Evolutionary conservation across 495 filamentous ascomycete genomes (phyloP), one percentile per base, ranked within the genome.

Genomic region (Penicillium cinerascens): DNA sequence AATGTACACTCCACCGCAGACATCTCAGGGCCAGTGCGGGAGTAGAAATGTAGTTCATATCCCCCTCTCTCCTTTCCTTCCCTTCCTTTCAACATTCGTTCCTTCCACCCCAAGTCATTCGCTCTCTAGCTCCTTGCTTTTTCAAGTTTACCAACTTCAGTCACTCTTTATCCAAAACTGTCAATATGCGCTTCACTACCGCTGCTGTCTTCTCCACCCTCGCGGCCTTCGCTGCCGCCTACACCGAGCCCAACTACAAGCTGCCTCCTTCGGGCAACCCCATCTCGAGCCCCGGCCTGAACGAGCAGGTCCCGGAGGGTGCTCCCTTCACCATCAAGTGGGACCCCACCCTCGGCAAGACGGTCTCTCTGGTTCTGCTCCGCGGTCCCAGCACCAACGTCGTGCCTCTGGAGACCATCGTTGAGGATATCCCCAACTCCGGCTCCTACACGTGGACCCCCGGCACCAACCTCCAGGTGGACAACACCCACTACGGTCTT

Each of bases 311-410:
- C 25, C 74, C 78, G 3, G 82, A 63, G 54, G 81, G 82, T 60
- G 59, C 71, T 56, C 61, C 76, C 40, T 87, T 70, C 76, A 72
- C 69, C 52, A 81, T 88, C 74, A 86, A 76, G 42, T 88, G 85
- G 85, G 54, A 67, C 2, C 68, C 74, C 20, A 74, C 71, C 52
- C 70, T 69, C 42, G 48, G 63, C 15, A 76, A 75, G 33, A 71
- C 68, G 16, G 67, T 88, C 53, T 82, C 85, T 6, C 65, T 89
- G 42, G 67, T 86, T 40, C 82, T 89, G 49, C 78, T 87, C 43
- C 75, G 74, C 44, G 86, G 86, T 8, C 82, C 83, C 39, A 72
- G 73, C 54, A 67, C 23, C 63, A 81, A 87, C 68, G 75, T 85
- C 17, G 29, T 67, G 23, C 78, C 80, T 6, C 58, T 83, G 57